These are phyloP conservation scores for Annulohypoxylon stygium DNA, from an alignment of 495 filamentous ascomycete genomes.

Conservation along the genomic window DNA sequence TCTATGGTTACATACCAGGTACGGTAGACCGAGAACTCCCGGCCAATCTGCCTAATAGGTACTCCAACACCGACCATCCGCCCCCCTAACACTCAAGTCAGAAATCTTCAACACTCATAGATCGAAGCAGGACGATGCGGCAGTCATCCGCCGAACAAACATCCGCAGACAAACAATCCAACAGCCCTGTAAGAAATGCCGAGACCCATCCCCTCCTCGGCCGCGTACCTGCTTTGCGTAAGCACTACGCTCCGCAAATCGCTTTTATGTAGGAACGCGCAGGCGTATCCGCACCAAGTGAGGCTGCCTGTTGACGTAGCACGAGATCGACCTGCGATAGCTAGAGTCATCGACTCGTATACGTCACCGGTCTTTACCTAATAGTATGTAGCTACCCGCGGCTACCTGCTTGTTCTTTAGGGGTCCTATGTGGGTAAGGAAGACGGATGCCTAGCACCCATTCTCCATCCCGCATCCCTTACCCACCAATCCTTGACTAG, in stretches of 20 bases:
- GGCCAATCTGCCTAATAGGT: not conserved
- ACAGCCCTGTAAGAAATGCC: not conserved
- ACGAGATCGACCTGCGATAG: not conserved
- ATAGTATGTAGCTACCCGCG: not conserved
- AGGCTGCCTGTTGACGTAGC: not conserved
- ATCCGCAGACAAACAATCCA: not conserved
- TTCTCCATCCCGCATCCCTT: not conserved
- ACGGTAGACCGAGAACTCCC: not conserved
- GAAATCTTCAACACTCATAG: not conserved
- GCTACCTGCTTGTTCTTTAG: not conserved
- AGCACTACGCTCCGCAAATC: not conserved
- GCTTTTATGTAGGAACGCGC: not conserved
- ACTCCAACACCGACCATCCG: not conserved
- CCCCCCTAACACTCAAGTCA: not conserved
- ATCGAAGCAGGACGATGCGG: not conserved
- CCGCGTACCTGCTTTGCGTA: conserved; percentile 13
- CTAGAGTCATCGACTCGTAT: not conserved
- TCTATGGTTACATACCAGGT: not conserved
- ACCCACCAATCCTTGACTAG: not conserved
- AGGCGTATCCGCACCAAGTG: not conserved
- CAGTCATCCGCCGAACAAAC: not conserved
- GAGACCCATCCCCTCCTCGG: not conserved
- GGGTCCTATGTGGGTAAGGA: not conserved
- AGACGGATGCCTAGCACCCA: not conserved
- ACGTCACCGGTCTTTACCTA: not conserved